Evolutionary conservation across 2,329 filamentous ascomycete genomes (phyloP), one percentile per base, ranked within the genome.

Genomic region (Colletotrichum acutatum): DNA sequence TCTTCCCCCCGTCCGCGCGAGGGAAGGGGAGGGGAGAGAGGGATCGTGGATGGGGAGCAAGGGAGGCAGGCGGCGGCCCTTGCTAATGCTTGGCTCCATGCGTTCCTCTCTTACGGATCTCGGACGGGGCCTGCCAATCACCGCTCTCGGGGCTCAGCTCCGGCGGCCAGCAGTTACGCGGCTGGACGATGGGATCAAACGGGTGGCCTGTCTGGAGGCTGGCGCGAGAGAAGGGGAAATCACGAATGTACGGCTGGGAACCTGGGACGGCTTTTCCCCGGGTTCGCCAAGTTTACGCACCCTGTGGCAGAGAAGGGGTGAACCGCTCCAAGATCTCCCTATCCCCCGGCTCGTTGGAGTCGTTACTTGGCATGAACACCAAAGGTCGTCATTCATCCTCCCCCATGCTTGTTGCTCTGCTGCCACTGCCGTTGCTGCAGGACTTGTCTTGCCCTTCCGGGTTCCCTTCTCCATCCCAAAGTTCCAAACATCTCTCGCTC

Each of bases 61-160:
- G 37, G 34, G 16, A 19, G 16, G 37, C 37, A 34, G 37, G 8
- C 42, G 8, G 42, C 42, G 19, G 19, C 19, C 42, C 42, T 49
- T 63, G 30, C 30, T 28, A 24, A 56, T n/a, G 37, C 66, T 58
- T 69, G 59, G 52, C 66, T 52, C 26, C 61, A 28, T 46, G 66
- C 30, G 62, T 56, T 19, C 9, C n/a, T 34, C 60, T 62, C 60
- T 16, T 52, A 52, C 49, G 66, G 58, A 53, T 63, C 58, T 63
- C 65, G 37, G 66, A 64, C 59, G 46, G 42, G 19, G 32, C 16
- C 42, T 34, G 46, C 56, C 37, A 54, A 60, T 42, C 30, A 58
- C 34, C 32, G 34, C 14, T 34, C 19, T 16, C 37, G 46, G 57
- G 57, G 34, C 52, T 32, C 12, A 22, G 22, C 52, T 54, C 66